Evolutionary conservation across 169 alveolate species (phyloP), one percentile per base, ranked within the genome.

Genomic region (Fabrea salina): DNA sequence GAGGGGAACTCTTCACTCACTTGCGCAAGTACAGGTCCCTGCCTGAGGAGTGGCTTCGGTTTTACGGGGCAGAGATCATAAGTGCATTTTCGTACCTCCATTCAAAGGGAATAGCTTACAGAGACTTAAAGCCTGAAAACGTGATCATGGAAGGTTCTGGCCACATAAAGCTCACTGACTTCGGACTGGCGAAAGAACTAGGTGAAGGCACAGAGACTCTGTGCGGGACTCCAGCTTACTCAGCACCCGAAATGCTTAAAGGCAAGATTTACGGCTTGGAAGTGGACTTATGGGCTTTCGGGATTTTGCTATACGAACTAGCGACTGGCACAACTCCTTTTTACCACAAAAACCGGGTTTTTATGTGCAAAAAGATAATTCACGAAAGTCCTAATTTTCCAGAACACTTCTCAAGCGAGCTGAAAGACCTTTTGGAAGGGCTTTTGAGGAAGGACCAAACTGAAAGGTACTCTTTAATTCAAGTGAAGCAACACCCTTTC

Each of bases 1-100:
- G 97, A 32, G 96, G 97, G 32, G 96, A 91, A 59, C 71, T 91
- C 33, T 50, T 96, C 56, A 91, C 81, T 86, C 97, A 93, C 77
- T 43, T 93, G 5, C 72, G 91, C 32, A 61, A 74, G 13, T 76
- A 86, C 43, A 58, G 84, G 41, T 61, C 47, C 50, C 91, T 90
- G 71, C 56, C 92, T 16, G 95, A 93, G 66, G 89, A 84, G 50
- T 86, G 91, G 79, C 82, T 93, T 35, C 71, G 76, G 72, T 91
- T 91, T 82, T 89, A 87, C 64, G 61, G 79, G 37, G 94, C 92
- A 64, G 37, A 39, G 13, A 39, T 22, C 41, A 19, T 40, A 22
- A 7, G 16, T 37, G 41, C 35, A 40, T 64, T 5, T 19, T 43
- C 19, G 39, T 19, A 41, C 44, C 67, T 77, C 51, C 89, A 83